These are phyloP conservation scores for Xylaria sp. DNA, from an alignment of 495 filamentous ascomycete genomes.

Conservation along the genomic window DNA sequence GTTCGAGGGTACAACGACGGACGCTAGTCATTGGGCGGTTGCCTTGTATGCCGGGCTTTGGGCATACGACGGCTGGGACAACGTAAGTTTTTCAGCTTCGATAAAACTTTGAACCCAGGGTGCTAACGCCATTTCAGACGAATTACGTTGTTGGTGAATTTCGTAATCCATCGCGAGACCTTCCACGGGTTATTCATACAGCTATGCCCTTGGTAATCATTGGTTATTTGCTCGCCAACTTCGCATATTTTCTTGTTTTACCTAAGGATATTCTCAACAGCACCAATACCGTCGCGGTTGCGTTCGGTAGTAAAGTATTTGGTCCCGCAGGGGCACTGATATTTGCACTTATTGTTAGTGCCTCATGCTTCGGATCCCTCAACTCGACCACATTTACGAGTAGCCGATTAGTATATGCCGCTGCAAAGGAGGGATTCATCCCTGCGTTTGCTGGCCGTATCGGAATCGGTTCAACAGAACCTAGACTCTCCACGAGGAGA, in stretches of 20 bases:
- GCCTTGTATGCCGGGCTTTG: constrained; percentile 95
- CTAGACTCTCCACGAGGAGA: constrained; percentile 56
- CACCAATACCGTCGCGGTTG: constrained; percentile 90
- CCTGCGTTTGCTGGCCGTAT: constrained; percentile 83
- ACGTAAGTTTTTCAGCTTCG: constrained; percentile 64
- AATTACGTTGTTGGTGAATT: constrained; percentile 98
- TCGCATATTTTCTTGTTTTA: constrained; percentile 95
- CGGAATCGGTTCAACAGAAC: constrained; percentile 64
- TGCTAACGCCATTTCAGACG: constrained; percentile 61
- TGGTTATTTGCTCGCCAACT: constrained; percentile 87
- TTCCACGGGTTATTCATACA: constrained; percentile 94
- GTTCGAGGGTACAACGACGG: constrained; percentile 86
- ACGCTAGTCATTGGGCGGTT: constrained; percentile 84
- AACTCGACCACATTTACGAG: constrained; percentile 96
- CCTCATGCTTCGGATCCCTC: constrained; percentile 88
- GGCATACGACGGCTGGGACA: constrained; percentile 99
- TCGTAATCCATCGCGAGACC: constrained; percentile 85
- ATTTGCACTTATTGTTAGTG: constrained; percentile 87
- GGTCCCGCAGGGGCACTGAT: constrained; percentile 81
- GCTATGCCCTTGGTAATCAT: constrained; percentile 94
- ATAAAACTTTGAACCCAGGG: constrained; percentile 25
- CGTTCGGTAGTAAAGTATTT: constrained; percentile 91
- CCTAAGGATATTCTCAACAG: constrained; percentile 79
- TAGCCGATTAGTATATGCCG: constrained; percentile 89
- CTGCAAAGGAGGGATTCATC: constrained; percentile 94